These are phyloP conservation scores for Lipomyces kockii DNA, from an alignment of 805 yeast genomes.

Conservation along the genomic window DNA sequence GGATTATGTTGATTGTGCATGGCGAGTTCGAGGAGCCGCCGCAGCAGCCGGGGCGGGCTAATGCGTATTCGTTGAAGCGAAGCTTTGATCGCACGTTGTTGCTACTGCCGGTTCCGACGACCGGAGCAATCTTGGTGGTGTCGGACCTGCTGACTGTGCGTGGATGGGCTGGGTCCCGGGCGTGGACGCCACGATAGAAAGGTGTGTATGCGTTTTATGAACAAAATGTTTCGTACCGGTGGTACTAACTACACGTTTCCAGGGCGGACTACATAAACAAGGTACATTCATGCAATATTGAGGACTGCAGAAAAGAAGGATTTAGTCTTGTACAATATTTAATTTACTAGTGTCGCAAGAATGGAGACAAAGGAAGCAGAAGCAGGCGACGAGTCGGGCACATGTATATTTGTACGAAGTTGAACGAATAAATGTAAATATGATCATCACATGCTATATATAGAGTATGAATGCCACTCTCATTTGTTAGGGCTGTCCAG, in stretches of 20 bases:
- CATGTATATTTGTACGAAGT: neutral
- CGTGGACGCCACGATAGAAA: constrained; percentile 53
- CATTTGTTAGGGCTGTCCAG: neutral
- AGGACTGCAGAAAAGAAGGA: neutral
- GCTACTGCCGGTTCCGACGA: constrained; percentile 70
- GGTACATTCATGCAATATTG: neutral
- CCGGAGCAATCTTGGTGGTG: constrained; percentile 78
- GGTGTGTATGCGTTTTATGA: neutral
- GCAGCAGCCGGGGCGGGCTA: constrained; percentile 30
- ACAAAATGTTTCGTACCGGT: neutral
- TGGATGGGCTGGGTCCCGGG: constrained; percentile 56
- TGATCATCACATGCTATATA: neutral
- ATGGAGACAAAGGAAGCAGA: neutral
- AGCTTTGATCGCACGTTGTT: constrained; percentile 86
- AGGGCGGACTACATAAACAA: neutral
- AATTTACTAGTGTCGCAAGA: neutral
- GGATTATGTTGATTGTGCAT: constrained; percentile 73
- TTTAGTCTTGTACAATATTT: neutral
- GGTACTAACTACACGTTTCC: neutral
- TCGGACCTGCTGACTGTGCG: constrained; percentile 79
- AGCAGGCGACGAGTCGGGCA: neutral
- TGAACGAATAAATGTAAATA: neutral
- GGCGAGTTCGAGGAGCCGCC: constrained; percentile 75
- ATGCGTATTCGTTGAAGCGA: constrained; percentile 52
- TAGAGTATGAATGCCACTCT: neutral